phyloP scores from a whole-genome alignment of 2,329 filamentous ascomycete genomes.

The Cladobotryum protrusum region DNA sequence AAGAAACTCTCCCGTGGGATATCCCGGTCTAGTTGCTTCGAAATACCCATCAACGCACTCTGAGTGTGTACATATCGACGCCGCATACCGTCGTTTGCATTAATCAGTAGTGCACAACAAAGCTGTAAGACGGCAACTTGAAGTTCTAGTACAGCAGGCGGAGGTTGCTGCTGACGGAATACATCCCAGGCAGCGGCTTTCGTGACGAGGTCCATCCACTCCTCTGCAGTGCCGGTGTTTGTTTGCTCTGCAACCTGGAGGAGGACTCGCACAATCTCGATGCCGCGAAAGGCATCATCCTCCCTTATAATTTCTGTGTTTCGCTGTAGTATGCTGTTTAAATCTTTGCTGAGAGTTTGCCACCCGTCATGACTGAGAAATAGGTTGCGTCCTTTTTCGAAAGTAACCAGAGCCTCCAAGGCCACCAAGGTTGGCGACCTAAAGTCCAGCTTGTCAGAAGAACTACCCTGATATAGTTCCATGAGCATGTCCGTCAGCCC shows the following conservation, averaged over 20 bases:
- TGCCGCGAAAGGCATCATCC: constrained; percentile 37
- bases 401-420: constrained; percentile 50
- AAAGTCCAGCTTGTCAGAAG: constrained; percentile 41
- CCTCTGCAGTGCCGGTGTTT: constrained; percentile 38
- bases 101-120: constrained; percentile 44
- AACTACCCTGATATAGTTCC: constrained; percentile 48
- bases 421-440: constrained; percentile 52
- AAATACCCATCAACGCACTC: constrained; percentile 43
- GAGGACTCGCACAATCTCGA: constrained; percentile 51
- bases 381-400: constrained; percentile 39
- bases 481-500: constrained; percentile 59
- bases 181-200: constrained; percentile 43
- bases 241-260: constrained; percentile 46
- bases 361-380: constrained; percentile 50
- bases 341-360: constrained; percentile 44
- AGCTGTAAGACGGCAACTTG: constrained; percentile 51
- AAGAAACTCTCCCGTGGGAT: constrained; percentile 28
- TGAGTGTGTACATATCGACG: constrained; percentile 48
- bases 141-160: constrained; percentile 38
- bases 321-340: constrained; percentile 37
- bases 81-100: constrained; percentile 39
- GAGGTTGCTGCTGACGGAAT: constrained; percentile 23
- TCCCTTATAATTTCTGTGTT: constrained; percentile 21
- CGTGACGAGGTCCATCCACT: constrained; percentile 53
- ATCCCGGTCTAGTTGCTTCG: constrained; percentile 33